Conservation (phyloP, 768 basidiomycete genomes). For the Hirschioporus abietinus region DNA sequence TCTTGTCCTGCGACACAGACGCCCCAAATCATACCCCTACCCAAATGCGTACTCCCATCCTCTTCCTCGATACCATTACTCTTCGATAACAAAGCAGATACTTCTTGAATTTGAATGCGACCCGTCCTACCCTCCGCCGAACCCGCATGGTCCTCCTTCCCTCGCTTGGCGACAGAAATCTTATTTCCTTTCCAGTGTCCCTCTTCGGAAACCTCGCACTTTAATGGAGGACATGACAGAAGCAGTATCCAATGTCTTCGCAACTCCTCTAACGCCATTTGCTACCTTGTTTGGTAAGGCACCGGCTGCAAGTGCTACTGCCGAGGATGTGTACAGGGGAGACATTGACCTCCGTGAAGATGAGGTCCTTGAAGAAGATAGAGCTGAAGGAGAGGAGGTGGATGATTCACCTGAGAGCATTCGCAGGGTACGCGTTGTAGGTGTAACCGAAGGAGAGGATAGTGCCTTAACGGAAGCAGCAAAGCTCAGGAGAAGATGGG, state of each 20-base stretch:
- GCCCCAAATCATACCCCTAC: constrained; percentile 70
- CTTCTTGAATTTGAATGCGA: constrained; percentile 55
- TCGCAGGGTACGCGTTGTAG: constrained; percentile 51
- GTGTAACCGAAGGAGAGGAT: constrained; percentile 38
- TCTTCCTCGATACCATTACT: constrained; percentile 64
- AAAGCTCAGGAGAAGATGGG: constrained; percentile 42
- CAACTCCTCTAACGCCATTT: constrained; percentile 32
- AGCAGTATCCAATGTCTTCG: constrained; percentile 37
- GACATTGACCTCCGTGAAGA: constrained; percentile 72
- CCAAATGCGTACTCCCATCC: constrained; percentile 77
- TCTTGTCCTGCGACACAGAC: constrained; percentile 70
- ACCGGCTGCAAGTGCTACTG: constrained; percentile 35
- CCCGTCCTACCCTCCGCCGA: constrained; percentile 49
- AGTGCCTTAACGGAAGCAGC: constrained; percentile 27
- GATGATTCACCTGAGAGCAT: constrained; percentile 62
- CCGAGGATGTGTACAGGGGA: constrained; percentile 62
- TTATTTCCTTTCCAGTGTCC: constrained; percentile 63
- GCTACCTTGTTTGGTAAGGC: constrained; percentile 41
- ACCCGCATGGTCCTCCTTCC: constrained; percentile 23
- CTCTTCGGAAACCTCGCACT: constrained; percentile 60
- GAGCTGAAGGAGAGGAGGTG: constrained; percentile 71
- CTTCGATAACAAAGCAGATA: constrained; percentile 50
- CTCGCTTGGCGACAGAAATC: constrained; percentile 52
- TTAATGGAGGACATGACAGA: constrained; percentile 64
- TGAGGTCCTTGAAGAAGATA: constrained; percentile 74